Conservation (phyloP, 2,329 filamentous ascomycete species). For the Clarireedia paspali region DNA sequence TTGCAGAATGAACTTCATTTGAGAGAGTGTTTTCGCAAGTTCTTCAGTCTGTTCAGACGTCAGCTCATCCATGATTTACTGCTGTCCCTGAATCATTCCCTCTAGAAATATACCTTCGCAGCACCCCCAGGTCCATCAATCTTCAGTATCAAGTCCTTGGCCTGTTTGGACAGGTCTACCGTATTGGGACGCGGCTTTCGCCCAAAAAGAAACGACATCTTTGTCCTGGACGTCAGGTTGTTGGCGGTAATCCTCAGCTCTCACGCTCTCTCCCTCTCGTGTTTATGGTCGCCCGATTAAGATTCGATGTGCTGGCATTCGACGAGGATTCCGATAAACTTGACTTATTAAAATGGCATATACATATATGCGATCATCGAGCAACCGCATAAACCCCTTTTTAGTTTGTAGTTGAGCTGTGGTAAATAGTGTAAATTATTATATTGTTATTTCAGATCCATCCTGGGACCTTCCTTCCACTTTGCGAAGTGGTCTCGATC, state of each 20-base stretch:
- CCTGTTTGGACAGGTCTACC: slow-evolving; percentile 41
- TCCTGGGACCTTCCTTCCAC: slow-evolving; percentile 9
- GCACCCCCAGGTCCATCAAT: slow-evolving; percentile 49
- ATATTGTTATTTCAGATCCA: slow-evolving; percentile 1
- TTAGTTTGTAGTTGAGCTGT: slow-evolving; percentile 2
- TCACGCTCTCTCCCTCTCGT: slow-evolving; percentile 2
- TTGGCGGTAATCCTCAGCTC: slow-evolving; percentile 3
- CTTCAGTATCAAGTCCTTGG: slow-evolving; percentile 55
- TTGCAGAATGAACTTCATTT: slow-evolving; percentile 91
- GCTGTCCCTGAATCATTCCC: background rate
- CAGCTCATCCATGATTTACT: slow-evolving; percentile 13
- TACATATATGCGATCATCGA: background rate
- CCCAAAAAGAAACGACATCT: slow-evolving; percentile 65
- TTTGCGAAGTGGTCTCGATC: background rate
- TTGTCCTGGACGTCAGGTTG: slow-evolving; percentile 9
- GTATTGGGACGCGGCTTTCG: slow-evolving; percentile 53
- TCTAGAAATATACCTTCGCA: slow-evolving; percentile 41
- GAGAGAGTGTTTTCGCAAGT: slow-evolving; percentile 71
- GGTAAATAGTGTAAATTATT: slow-evolving; percentile 1
- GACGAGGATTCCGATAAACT: slow-evolving; percentile 6
- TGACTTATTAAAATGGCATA: slow-evolving; percentile 3
- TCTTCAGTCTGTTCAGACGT: slow-evolving; percentile 63
- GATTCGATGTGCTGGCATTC: slow-evolving; percentile 10
- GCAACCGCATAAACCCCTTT: background rate
- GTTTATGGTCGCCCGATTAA: slow-evolving; percentile 13